Percentiles rank a stretch among this genome's conserved stretches.
Evolutionary conservation across 2,329 filamentous ascomycete genomes (phyloP).

Genomic region (Fusarium sacchari): DNA sequence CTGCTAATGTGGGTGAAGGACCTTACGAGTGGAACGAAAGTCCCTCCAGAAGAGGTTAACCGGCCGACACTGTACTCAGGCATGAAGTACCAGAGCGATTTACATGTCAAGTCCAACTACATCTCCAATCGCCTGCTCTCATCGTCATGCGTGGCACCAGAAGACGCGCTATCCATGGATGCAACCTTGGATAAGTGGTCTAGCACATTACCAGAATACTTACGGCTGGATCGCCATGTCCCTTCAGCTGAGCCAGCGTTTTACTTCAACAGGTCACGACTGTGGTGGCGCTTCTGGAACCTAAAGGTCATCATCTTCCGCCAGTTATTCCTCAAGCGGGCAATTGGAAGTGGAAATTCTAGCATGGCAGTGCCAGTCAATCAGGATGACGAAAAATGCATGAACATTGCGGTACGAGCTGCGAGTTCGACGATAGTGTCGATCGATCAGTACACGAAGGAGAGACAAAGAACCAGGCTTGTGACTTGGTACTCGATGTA

Average conservation of each 20-base stretch:
- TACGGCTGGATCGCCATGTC: not conserved
- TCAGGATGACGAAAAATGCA: not conserved
- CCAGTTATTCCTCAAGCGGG: not conserved
- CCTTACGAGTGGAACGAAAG: not conserved
- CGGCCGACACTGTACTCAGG: not conserved
- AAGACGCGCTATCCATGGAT: not conserved
- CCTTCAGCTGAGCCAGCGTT: not conserved
- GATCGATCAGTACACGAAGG: not conserved
- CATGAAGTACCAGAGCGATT: not conserved
- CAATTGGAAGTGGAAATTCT: not conserved
- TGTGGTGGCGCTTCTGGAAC: not conserved
- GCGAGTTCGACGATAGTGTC: not conserved
- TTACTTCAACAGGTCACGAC: not conserved
- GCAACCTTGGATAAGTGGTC: not conserved
- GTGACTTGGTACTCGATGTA: not conserved
- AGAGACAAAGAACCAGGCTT: not conserved
- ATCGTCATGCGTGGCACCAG: not conserved
- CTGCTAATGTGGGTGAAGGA: not conserved
- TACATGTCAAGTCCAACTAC: not conserved
- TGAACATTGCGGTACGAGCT: not conserved
- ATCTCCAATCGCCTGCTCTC: not conserved
- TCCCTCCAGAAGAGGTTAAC: not conserved
- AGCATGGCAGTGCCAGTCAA: fast-evolving
- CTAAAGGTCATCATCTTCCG: not conserved
- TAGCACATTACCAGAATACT: not conserved